Percentiles rank a stretch among this genome's conserved stretches.
Evolutionary conservation across 371 early-diverging fungal species (phyloP).

Genomic region (Apophysomyces variabilis): DNA sequence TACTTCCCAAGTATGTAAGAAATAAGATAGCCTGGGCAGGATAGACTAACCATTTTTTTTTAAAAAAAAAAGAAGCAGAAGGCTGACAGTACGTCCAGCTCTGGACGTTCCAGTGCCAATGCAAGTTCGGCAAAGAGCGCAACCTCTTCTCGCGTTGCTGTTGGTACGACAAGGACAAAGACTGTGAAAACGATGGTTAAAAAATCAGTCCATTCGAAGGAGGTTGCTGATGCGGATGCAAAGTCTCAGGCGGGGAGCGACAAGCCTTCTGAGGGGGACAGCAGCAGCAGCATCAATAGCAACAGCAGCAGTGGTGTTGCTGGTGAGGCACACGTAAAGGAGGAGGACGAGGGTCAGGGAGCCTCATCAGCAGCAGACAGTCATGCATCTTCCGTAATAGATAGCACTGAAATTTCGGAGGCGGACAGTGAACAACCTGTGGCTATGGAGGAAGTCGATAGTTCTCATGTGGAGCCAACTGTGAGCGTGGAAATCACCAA

Average conservation of each 20-base stretch:
- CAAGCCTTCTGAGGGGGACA: background rate
- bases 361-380: too few relatives aligned
- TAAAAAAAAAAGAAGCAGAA: background rate
- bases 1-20: slow-evolving; percentile 6
- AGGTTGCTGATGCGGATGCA: background rate
- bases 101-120: background rate
- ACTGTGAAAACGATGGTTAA: background rate
- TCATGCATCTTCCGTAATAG: background rate
- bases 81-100: background rate
- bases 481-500: slow-evolving; percentile 11
- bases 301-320: too few relatives aligned
- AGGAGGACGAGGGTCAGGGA: too few relatives aligned
- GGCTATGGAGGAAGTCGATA: background rate
- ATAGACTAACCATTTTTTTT: background rate
- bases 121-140: background rate
- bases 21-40: slow-evolving; percentile 3
- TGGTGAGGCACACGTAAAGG: too few relatives aligned
- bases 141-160: background rate
- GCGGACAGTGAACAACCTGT: slow-evolving; percentile 7
- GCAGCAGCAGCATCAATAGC: too few relatives aligned
- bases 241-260: background rate
- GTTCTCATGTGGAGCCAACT: slow-evolving; percentile 1
- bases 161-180: background rate
- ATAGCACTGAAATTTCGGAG: background rate
- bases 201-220: background rate